These are phyloP conservation scores for Barnettozyma salicaria DNA, from an alignment of 805 yeast species.

Conservation along the genomic window DNA sequence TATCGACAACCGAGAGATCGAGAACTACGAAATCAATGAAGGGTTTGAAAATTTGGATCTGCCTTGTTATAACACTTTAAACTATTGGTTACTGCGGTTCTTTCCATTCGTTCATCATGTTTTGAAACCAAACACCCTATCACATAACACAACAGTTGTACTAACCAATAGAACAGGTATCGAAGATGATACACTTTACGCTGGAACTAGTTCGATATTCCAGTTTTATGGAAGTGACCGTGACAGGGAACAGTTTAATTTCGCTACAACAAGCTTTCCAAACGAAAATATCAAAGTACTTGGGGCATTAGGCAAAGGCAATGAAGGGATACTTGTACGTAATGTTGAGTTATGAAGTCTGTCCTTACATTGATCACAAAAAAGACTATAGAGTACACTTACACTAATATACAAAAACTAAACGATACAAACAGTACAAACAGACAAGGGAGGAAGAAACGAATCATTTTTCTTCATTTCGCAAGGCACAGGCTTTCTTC, in stretches of 20 bases:
- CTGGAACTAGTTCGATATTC: conserved; percentile 55
- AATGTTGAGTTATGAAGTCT: conserved; percentile 38
- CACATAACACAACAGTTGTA: conserved; percentile 35
- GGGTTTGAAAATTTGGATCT: conserved; percentile 27
- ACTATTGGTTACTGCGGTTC: conserved; percentile 73
- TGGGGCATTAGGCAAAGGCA: conserved; percentile 57
- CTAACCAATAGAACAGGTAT: conserved; percentile 71
- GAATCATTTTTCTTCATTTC: conserved; percentile 1
- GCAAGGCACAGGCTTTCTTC: conserved; percentile 39
- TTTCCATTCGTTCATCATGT: conserved; percentile 49
- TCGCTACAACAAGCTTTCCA: conserved; percentile 15
- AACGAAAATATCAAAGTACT: conserved; percentile 47
- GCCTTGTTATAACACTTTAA: conserved; percentile 45
- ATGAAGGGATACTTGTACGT: conserved; percentile 57
- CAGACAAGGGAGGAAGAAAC: neutral
- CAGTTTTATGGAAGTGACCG: conserved; percentile 45
- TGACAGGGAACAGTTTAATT: neutral
- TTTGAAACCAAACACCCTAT: conserved; percentile 8
- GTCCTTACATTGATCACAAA: neutral
- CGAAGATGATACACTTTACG: conserved; percentile 64
- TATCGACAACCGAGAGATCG: conserved; percentile 3
- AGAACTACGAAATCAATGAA: conserved; percentile 13
- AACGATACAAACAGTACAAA: neutral
- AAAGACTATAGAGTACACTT: neutral
- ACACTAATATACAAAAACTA: conserved; percentile 1